Conservation (phyloP, 768 basidiomycete genomes). For the Cubamyces sp. region DNA sequence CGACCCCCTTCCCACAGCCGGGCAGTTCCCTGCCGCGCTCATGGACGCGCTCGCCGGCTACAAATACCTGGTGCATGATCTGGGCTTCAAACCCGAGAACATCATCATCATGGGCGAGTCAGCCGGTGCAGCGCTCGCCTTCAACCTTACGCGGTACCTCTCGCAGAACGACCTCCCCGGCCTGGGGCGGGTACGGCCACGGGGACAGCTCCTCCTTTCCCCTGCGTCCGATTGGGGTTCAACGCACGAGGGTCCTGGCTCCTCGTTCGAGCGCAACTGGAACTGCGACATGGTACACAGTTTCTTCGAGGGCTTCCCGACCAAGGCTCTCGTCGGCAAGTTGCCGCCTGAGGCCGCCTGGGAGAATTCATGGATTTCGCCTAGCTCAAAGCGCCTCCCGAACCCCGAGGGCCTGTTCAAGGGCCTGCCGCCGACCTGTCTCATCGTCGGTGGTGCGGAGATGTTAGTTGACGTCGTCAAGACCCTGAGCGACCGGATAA, state of each 20-base stretch:
- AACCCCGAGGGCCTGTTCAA: slow-evolving; percentile 20
- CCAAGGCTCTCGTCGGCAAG: slow-evolving; percentile 8
- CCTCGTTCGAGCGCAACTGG: slow-evolving; percentile 2
- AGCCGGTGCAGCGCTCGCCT: slow-evolving; percentile 54
- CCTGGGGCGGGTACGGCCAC: slow-evolving; percentile 33
- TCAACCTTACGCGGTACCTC: slow-evolving; percentile 45
- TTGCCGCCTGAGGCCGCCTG: slow-evolving; percentile 4
- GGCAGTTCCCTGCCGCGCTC: slow-evolving; percentile 58
- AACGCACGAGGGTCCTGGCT: slow-evolving; percentile 15
- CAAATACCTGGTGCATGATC: slow-evolving; percentile 46
- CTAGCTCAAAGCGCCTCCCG: slow-evolving; percentile 7
- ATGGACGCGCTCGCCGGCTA: slow-evolving; percentile 57
- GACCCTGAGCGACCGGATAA: slow-evolving; percentile 32
- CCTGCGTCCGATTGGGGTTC: slow-evolving; percentile 33
- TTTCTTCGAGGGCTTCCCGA: slow-evolving; percentile 9
- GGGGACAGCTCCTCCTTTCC: slow-evolving; percentile 39
- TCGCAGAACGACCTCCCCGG: slow-evolving; percentile 24
- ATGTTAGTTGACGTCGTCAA: slow-evolving; percentile 34
- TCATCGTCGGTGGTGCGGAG: slow-evolving; percentile 37
- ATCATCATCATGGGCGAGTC: slow-evolving; percentile 58
- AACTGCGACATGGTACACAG: slow-evolving; percentile 10
- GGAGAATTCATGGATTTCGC: slow-evolving; percentile 19
- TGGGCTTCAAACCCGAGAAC: slow-evolving; percentile 47
- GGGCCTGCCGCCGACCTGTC: slow-evolving; percentile 33
- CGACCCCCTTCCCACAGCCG: slow-evolving; percentile 34